Evolutionary conservation across 1,139 yeast genomes (phyloP).

Genomic region (Debaryomycetaceae sp.): DNA sequence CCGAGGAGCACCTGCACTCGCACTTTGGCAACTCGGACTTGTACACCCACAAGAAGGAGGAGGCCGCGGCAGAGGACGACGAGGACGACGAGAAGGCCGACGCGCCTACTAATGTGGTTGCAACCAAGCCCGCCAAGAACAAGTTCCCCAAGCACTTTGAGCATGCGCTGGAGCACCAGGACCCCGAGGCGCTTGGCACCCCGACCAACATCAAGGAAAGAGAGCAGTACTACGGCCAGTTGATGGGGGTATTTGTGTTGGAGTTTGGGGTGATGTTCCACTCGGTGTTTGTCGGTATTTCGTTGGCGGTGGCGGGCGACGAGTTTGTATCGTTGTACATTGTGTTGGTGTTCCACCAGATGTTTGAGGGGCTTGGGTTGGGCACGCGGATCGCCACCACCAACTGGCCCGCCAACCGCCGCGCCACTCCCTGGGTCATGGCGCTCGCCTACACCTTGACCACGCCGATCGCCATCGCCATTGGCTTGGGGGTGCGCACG

Average conservation of each 20-base stretch:
- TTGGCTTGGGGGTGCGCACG: constrained; percentile 78
- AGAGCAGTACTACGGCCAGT: constrained; percentile 44
- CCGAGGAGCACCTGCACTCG: constrained; percentile 36
- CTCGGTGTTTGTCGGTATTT: constrained; percentile 73
- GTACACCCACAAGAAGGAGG: constrained; percentile 23
- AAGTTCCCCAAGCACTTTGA: constrained; percentile 40
- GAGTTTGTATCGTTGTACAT: constrained; percentile 75
- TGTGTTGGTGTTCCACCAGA: constrained; percentile 84
- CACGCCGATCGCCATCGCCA: constrained; percentile 81
- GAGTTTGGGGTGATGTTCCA: constrained; percentile 83
- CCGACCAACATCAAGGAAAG: constrained; percentile 31
- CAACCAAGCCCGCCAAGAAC: constrained; percentile 3
- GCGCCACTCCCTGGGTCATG: constrained; percentile 55
- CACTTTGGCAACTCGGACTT: constrained; percentile 44
- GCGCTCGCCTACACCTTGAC: constrained; percentile 62
- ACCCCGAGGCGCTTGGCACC: constrained; percentile 43
- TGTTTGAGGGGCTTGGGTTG: constrained; percentile 89
- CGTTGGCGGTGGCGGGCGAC: constrained; percentile 65
- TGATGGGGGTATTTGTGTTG: constrained; percentile 51
- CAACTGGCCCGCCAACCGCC: constrained; percentile 52
- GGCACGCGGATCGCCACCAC: constrained; percentile 81
- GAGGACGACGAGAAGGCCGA: constrained; percentile 12
- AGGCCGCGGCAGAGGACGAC: constrained; percentile 13
- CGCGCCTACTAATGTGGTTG: too few relatives aligned
- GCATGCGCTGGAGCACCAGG: constrained; percentile 52